These are phyloP conservation scores for Gastrolobium villosum DNA, from an alignment of 306 rosid genomes.

Conservation along the genomic window DNA sequence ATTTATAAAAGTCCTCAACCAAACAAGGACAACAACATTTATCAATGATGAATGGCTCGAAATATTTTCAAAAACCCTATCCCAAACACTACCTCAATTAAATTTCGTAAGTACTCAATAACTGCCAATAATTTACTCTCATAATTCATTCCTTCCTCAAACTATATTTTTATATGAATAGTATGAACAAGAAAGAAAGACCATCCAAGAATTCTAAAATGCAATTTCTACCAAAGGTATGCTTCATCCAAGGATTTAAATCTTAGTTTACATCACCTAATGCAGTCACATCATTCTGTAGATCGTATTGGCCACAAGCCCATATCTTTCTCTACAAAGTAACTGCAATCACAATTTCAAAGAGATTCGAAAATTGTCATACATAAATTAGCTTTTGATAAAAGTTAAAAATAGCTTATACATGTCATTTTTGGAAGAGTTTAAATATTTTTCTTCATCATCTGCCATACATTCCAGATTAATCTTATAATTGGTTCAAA, in stretches of 20 bases:
- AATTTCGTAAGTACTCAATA: neutral
- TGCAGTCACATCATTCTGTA: neutral
- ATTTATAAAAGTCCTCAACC: too few relatives aligned
- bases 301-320: neutral
- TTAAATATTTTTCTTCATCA: too few relatives aligned
- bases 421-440: neutral
- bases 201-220: neutral
- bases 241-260: neutral
- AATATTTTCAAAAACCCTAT: too few relatives aligned
- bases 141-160: neutral
- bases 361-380: neutral
- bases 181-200: neutral
- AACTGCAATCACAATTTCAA: neutral
- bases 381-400: constrained; percentile 4
- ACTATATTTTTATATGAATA: neutral
- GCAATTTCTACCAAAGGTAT: neutral
- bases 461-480: too few relatives aligned
- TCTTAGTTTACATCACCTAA: too few relatives aligned
- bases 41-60: too few relatives aligned
- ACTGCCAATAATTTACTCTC: neutral
- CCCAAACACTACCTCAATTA: too few relatives aligned
- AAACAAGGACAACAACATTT: too few relatives aligned
- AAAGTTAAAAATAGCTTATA: constrained; percentile 14
- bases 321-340: neutral
- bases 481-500: too few relatives aligned